Conservation (phyloP, 345 rosid genomes). For the Populus deltoides region DNA sequence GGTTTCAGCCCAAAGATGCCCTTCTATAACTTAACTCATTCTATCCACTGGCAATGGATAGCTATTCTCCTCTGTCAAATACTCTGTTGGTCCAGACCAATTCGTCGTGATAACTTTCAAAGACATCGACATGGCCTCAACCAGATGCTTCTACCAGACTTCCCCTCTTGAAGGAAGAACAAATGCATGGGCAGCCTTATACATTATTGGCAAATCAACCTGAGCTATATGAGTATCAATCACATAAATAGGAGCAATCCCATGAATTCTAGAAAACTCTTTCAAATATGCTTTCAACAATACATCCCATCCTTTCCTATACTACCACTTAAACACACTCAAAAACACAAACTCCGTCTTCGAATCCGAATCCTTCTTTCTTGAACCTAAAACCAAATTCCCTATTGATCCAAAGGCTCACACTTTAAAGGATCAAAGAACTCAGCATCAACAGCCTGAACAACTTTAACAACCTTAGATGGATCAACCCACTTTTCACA, state of each 20-base stretch:
- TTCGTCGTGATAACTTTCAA: slow-evolving; percentile 75
- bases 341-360: slow-evolving; percentile 56
- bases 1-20: slow-evolving; percentile 83
- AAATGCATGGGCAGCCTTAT: slow-evolving; percentile 76
- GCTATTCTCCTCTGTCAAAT: slow-evolving; percentile 63
- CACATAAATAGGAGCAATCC: slow-evolving; percentile 49
- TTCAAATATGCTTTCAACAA: slow-evolving; percentile 65
- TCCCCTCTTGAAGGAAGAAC: slow-evolving; percentile 85
- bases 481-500: slow-evolving; percentile 70
- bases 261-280: slow-evolving; percentile 57
- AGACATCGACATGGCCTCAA: slow-evolving; percentile 91
- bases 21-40: slow-evolving; percentile 62
- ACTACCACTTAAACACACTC: slow-evolving; percentile 88
- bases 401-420: slow-evolving; percentile 45
- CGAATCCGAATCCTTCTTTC: slow-evolving; percentile 2
- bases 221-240: slow-evolving; percentile 69
- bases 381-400: slow-evolving; percentile 48
- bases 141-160: slow-evolving; percentile 80
- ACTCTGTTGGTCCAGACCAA: slow-evolving; percentile 87
- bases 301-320: slow-evolving; percentile 88
- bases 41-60: slow-evolving; percentile 60
- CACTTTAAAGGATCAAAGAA: slow-evolving; percentile 65
- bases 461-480: slow-evolving; percentile 69
- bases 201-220: slow-evolving; percentile 61
- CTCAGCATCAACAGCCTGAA: slow-evolving; percentile 71